Conservation (phyloP, 768 basidiomycete genomes). For the Amanita thiersii region DNA sequence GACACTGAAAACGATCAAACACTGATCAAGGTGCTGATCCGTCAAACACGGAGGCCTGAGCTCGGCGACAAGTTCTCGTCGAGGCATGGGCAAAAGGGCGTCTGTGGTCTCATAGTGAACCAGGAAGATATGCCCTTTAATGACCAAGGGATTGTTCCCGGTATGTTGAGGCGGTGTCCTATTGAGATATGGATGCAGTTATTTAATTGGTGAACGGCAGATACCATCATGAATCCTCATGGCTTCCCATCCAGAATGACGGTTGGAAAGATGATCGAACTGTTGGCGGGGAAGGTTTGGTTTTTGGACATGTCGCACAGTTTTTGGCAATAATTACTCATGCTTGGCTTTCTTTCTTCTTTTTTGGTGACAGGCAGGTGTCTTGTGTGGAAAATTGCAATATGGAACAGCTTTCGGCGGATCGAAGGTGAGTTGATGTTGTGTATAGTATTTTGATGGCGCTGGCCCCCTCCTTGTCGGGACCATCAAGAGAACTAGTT, state of each 20-base stretch:
- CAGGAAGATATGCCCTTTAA: conserved; percentile 99
- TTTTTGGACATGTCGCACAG: conserved; percentile 5
- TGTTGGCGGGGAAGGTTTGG: conserved; percentile 87
- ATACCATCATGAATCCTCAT: conserved; percentile 99
- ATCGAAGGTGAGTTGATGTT: conserved; percentile 60
- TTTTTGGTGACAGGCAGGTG: conserved; percentile 63
- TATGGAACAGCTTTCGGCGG: conserved; percentile 98
- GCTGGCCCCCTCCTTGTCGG: conserved; percentile 3
- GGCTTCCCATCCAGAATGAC: conserved; percentile 99
- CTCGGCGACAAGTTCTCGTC: conserved; percentile 98
- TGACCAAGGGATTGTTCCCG: conserved; percentile 91
- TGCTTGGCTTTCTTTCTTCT: too few relatives aligned
- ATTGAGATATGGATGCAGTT: conserved; percentile 8
- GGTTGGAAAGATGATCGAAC: conserved; percentile 99
- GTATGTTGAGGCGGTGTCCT: conserved; percentile 32
- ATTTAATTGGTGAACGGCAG: conserved; percentile 28
- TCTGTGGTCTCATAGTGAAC: conserved; percentile 97
- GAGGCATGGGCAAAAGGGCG: conserved; percentile 97
- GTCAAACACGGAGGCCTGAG: conserved; percentile 94
- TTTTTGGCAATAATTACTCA: conserved; percentile 6
- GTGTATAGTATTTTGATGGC: background rate
- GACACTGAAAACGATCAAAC: conserved; percentile 96
- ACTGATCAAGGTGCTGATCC: conserved; percentile 92
- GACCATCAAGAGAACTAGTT: background rate
- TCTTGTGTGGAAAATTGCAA: conserved; percentile 80